These are phyloP conservation scores for Naganishia sp. DNA, from an alignment of 1,284 basidiomycete species.

Conservation along the genomic window DNA sequence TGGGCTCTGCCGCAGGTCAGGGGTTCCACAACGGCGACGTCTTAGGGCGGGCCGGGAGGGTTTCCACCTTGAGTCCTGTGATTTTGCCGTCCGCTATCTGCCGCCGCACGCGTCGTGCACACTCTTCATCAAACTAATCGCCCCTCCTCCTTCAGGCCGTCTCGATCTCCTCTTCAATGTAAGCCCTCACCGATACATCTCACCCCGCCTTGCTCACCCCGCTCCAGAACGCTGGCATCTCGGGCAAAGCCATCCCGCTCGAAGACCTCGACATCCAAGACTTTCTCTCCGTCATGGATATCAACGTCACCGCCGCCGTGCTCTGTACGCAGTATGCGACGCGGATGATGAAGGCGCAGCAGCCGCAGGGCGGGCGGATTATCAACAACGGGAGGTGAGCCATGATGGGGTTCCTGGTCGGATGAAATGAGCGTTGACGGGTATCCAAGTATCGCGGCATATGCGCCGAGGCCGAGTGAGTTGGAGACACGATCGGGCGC, in stretches of 20 bases:
- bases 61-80: too few relatives aligned
- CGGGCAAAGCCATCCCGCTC: conserved; percentile 58
- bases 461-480: conserved; percentile 64
- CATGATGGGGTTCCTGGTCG: not conserved
- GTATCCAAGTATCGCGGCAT: conserved; percentile 63
- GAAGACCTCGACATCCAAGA: conserved; percentile 65
- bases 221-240: conserved; percentile 60
- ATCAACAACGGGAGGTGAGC: conserved; percentile 71
- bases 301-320: conserved; percentile 72
- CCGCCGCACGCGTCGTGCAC: too few relatives aligned
- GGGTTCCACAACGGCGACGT: too few relatives aligned
- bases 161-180: conserved; percentile 79
- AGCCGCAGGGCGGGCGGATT: conserved; percentile 73
- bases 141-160: conserved; percentile 56
- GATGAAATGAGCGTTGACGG: not conserved
- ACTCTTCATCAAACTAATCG: too few relatives aligned
- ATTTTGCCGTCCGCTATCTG: too few relatives aligned
- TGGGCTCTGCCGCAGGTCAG: too few relatives aligned
- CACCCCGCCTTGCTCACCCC: not conserved
- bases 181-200: conserved; percentile 15
- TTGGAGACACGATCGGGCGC: not conserved
- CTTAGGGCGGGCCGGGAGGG: too few relatives aligned
- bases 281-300: conserved; percentile 66
- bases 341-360: conserved; percentile 69
- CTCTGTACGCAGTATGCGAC: conserved; percentile 77